These are phyloP conservation scores for Elaeis oleifera DNA, from an alignment of 202 grass and related monocot species.

Conservation along the genomic window DNA sequence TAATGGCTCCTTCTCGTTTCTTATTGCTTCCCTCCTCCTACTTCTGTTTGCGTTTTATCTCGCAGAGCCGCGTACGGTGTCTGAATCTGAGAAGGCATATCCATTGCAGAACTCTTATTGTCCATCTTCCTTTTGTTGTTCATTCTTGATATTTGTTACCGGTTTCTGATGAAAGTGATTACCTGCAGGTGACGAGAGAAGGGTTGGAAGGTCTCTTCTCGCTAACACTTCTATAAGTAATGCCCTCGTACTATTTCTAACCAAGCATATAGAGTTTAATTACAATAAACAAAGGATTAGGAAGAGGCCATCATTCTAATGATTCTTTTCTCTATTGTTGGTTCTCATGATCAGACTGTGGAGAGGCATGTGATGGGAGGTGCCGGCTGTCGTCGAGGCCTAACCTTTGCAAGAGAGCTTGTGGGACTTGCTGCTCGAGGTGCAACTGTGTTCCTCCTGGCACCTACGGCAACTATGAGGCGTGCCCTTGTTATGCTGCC, in stretches of 20 bases:
- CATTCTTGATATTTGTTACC: too few species aligned
- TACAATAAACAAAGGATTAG: too few species aligned
- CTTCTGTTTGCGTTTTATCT: constrained; percentile 15
- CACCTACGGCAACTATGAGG: constrained; percentile 26
- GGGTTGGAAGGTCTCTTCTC: too few species aligned
- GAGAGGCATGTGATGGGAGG: constrained; percentile 11
- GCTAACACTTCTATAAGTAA: too few species aligned
- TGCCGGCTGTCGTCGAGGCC: constrained; percentile 27
- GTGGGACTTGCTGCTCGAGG: constrained; percentile 29
- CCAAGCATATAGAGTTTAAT: too few species aligned
- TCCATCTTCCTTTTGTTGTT: too few species aligned
- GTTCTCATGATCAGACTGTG: constrained; percentile 23
- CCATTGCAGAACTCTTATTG: too few species aligned
- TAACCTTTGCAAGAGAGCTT: constrained; percentile 35
- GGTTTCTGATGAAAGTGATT: too few species aligned
- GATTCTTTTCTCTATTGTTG: neutral
- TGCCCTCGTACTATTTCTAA: too few species aligned
- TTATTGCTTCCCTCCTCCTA: constrained; percentile 6
- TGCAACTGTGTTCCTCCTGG: constrained; percentile 36
- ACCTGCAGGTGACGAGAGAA: too few species aligned
- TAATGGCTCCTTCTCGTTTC: constrained; percentile 24
- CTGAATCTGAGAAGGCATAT: too few species aligned
- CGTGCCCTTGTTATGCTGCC: constrained; percentile 27
- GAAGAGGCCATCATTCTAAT: too few species aligned
- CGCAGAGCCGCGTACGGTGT: constrained; percentile 15